Evolutionary conservation across 2,329 filamentous ascomycete genomes (phyloP).

Genomic region (Claviceps sorghi): DNA sequence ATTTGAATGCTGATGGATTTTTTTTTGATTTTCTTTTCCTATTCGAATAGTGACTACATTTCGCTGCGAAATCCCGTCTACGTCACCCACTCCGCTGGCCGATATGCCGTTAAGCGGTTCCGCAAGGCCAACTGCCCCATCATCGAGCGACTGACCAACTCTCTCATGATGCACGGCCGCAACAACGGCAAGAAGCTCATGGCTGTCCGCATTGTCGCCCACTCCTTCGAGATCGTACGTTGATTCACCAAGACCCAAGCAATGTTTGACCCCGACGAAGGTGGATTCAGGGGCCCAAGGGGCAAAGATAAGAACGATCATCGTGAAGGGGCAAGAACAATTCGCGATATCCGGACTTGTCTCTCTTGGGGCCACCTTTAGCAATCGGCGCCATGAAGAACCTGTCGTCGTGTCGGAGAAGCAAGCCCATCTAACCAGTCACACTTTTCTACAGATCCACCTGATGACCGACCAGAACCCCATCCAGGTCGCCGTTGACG

Average conservation of each 20-base stretch:
- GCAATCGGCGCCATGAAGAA: neutral
- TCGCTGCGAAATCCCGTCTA: constrained; percentile 99
- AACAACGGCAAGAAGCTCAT: constrained; percentile 99
- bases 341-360: neutral
- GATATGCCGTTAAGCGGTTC: constrained; percentile 99
- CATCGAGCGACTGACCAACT: constrained; percentile 99
- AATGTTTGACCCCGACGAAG: neutral
- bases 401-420: neutral
- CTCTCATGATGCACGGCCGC: constrained; percentile 99
- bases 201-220: constrained; percentile 97
- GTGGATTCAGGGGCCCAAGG: neutral
- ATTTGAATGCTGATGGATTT: constrained; percentile 18
- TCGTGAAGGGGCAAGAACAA: neutral
- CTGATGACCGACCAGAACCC: constrained; percentile 99
- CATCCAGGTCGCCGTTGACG: constrained; percentile 97
- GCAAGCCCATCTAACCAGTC: constrained; percentile 14
- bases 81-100: constrained; percentile 95
- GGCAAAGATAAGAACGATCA: neutral
- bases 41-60: constrained; percentile 76
- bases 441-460: constrained; percentile 56
- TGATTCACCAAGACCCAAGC: neutral
- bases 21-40: constrained; percentile 7
- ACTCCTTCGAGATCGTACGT: constrained; percentile 98
- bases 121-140: constrained; percentile 99
- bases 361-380: neutral